These are phyloP conservation scores for Haplosporangium gracile DNA, from an alignment of 192 early-diverging fungal genomes.

Conservation along the genomic window DNA sequence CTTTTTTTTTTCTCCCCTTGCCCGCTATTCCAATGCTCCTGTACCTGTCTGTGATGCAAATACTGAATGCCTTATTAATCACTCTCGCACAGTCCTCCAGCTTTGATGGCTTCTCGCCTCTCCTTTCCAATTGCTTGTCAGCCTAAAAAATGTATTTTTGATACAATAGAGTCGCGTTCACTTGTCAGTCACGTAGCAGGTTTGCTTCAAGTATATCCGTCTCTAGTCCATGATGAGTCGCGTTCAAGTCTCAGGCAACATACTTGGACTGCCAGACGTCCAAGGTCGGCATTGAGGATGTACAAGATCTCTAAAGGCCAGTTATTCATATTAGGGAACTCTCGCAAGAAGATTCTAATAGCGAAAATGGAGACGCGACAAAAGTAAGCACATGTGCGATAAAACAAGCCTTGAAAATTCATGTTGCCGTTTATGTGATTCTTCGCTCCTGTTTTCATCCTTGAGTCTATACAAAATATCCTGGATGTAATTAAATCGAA, in stretches of 20 bases:
- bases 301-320: conserved; percentile 77
- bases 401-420: neutral
- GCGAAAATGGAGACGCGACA: neutral
- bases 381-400: neutral
- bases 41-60: conserved; percentile 91
- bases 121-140: conserved; percentile 58
- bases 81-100: conserved; percentile 88
- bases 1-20: neutral
- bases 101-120: conserved; percentile 63
- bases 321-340: conserved; percentile 60
- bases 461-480: no score
- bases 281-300: conserved; percentile 71
- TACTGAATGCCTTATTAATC: conserved; percentile 90
- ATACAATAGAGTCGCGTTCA: neutral
- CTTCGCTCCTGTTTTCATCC: neutral
- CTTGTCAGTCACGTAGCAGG: neutral
- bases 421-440: neutral
- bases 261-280: conserved; percentile 63
- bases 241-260: neutral
- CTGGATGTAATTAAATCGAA: neutral
- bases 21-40: neutral
- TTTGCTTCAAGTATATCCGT: neutral
- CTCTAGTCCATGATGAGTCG: no score
- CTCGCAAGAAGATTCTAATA: conserved; percentile 64
- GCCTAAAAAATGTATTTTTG: conserved; percentile 46